Evolutionary conservation across 2,329 filamentous ascomycete genomes (phyloP).

Genomic region (Teratosphaeria destructans): DNA sequence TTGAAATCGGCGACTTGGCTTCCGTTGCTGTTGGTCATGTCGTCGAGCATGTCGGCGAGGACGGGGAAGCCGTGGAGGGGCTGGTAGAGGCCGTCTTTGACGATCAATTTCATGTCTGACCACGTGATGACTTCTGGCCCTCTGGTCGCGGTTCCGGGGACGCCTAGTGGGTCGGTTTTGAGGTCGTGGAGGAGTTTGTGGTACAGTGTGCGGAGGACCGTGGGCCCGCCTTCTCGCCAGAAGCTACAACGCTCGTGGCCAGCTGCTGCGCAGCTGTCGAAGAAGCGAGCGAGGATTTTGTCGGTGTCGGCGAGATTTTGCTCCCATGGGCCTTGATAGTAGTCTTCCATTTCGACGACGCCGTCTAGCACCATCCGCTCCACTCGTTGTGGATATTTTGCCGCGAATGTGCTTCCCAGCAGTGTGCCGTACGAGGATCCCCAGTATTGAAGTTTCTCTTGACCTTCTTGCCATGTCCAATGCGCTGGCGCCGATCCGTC

Average conservation of each 20-base stretch:
- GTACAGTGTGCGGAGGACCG: slow-evolving; percentile 28
- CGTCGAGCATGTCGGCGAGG: not conserved
- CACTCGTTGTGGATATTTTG: slow-evolving; percentile 31
- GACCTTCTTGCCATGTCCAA: slow-evolving; percentile 5
- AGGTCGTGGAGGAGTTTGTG: not conserved
- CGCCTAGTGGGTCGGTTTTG: slow-evolving; percentile 29
- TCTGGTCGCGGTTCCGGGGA: slow-evolving; percentile 17
- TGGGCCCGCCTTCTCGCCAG: slow-evolving; percentile 21
- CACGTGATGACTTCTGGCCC: slow-evolving; percentile 31
- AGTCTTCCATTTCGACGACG: slow-evolving; percentile 34
- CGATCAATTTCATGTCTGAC: slow-evolving; percentile 27
- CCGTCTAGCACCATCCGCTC: slow-evolving; percentile 35
- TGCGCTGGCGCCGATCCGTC: not conserved
- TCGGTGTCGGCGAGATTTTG: slow-evolving; percentile 36
- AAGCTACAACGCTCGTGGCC: slow-evolving; percentile 33
- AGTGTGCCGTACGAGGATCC: slow-evolving; percentile 40
- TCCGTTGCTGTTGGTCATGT: not conserved
- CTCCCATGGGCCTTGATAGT: slow-evolving; percentile 23
- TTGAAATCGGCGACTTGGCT: not conserved
- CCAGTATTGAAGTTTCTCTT: slow-evolving; percentile 27
- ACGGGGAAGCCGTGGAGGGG: not conserved
- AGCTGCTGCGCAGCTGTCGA: slow-evolving; percentile 30
- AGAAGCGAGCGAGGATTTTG: slow-evolving; percentile 33
- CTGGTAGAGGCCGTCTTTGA: slow-evolving; percentile 24
- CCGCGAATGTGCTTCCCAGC: slow-evolving; percentile 31